These are phyloP conservation scores for Pleochaeta shiraiana DNA, from an alignment of 2,329 filamentous ascomycete species.

Conservation along the genomic window DNA sequence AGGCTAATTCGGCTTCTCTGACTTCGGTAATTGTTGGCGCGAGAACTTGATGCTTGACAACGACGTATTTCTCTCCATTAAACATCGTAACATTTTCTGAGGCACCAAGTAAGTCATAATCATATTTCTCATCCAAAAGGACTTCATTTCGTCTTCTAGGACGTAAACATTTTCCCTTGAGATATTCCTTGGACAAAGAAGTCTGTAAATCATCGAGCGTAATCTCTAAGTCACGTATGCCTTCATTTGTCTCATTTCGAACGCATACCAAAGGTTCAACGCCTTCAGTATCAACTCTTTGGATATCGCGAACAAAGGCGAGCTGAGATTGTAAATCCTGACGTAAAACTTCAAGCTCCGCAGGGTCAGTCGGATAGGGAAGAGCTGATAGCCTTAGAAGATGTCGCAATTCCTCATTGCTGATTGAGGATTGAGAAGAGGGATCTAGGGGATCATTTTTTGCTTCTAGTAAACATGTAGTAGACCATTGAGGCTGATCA, in stretches of 20 bases:
- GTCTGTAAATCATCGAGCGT: constrained; percentile 27
- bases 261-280: constrained; percentile 58
- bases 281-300: constrained; percentile 50
- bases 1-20: too few species aligned
- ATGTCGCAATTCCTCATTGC: constrained; percentile 50
- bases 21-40: too few species aligned
- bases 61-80: neutral
- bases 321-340: constrained; percentile 59
- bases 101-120: neutral
- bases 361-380: constrained; percentile 40
- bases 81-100: neutral
- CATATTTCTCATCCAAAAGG: neutral
- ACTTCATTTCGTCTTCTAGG: constrained; percentile 10
- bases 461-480: constrained; percentile 42
- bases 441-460: constrained; percentile 16
- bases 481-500: constrained; percentile 61
- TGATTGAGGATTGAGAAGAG: constrained; percentile 20
- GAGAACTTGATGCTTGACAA: neutral
- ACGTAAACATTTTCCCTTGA: constrained; percentile 25
- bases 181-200: constrained; percentile 36
- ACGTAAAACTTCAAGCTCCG: constrained; percentile 39
- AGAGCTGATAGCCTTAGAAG: constrained; percentile 79
- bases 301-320: constrained; percentile 74
- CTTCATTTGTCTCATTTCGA: constrained; percentile 49
- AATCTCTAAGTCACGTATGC: constrained; percentile 33